These are phyloP conservation scores for Xylogone sp. DNA, from an alignment of 2,329 filamentous ascomycete species.

Conservation along the genomic window DNA sequence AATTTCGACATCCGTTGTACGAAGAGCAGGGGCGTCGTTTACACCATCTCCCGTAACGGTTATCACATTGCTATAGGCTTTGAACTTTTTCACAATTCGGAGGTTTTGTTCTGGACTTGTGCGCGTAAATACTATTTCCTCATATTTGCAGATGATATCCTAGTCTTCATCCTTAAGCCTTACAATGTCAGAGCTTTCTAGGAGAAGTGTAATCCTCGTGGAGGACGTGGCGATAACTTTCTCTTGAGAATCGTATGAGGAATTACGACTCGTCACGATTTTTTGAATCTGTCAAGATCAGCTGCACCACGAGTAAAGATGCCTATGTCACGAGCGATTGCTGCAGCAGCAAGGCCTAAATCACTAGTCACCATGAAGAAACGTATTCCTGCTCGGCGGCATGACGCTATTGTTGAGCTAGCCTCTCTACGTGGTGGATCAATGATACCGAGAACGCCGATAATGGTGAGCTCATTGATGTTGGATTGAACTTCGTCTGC, in stretches of 20 bases:
- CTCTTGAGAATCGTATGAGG: slow-evolving; percentile 1
- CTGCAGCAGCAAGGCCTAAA: slow-evolving; percentile 63
- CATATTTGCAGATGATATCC: slow-evolving; percentile 43
- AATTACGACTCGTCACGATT: slow-evolving; percentile 9
- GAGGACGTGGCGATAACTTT: not conserved
- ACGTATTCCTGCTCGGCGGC: slow-evolving; percentile 57
- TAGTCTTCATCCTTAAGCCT: slow-evolving; percentile 33
- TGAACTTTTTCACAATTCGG: slow-evolving; percentile 37
- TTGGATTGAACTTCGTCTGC: slow-evolving; percentile 43
- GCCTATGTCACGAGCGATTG: slow-evolving; percentile 58
- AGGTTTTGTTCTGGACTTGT: slow-evolving; percentile 39
- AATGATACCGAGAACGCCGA: slow-evolving; percentile 49
- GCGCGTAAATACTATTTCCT: slow-evolving; percentile 44
- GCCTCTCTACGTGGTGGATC: slow-evolving; percentile 65
- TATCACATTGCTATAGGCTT: slow-evolving; percentile 33
- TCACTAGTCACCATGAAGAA: slow-evolving; percentile 71
- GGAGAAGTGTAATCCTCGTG: slow-evolving; percentile 11
- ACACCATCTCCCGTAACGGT: slow-evolving; percentile 72
- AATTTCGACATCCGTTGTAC: slow-evolving; percentile 71
- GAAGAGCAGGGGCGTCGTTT: slow-evolving; percentile 70
- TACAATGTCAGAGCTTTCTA: slow-evolving; percentile 17
- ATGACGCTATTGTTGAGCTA: slow-evolving; percentile 55
- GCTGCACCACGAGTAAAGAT: slow-evolving; percentile 26
- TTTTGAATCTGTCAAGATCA: slow-evolving; percentile 36
- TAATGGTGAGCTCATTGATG: slow-evolving; percentile 39